Evolutionary conservation across 2,329 filamentous ascomycete genomes (phyloP), one percentile per base, ranked within the genome.

Genomic region (Chaetomium olivaceum): DNA sequence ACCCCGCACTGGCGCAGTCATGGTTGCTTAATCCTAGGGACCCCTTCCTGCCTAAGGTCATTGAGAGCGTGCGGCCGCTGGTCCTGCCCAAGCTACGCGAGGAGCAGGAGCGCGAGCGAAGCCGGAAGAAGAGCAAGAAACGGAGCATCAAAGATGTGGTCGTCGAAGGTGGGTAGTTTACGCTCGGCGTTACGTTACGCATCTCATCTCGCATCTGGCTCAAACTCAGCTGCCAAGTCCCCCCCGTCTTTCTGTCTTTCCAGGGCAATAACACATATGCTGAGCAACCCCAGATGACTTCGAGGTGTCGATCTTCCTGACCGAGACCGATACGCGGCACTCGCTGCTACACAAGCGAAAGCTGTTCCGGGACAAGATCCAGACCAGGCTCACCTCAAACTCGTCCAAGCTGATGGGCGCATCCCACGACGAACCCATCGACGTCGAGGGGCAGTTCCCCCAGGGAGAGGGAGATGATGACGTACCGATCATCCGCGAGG

Each of bases 221-320:
- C 60, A 29, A 16, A 43, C 50, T 27, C 55, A 39, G 4, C 51
- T 27, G 55, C 48, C 46, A 55, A 52, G 52, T 43, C 33, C 23
- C 33, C 23, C 43, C 33, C 19, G 29, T 16, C 2, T 12, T 12
- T 36, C 25, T n/a, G 29, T 16, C 2, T 12, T 29, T 36, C 25
- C 23, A 14, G n/a, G 33, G n/a, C 54, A 51, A 58, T 59, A 43
- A 43, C 39, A 43, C 39, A 43, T 63, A 60, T 59, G 46, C 66
- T 62, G 39, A 64, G 27, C 23, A n/a, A 12, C 23, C 23, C n/a
- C 70, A 95, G 94, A 97, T 77, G 94, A 97, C 71, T 99, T 97
- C 75, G 93, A 98, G 75, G 92, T 97, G 16, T 91, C 93, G 46
- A 91, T 99, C 70, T 98, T 97, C 79, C 82, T 99, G 70, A 96